Conservation (phyloP, 2,329 filamentous ascomycete species). For the Simplicillium sp. region DNA sequence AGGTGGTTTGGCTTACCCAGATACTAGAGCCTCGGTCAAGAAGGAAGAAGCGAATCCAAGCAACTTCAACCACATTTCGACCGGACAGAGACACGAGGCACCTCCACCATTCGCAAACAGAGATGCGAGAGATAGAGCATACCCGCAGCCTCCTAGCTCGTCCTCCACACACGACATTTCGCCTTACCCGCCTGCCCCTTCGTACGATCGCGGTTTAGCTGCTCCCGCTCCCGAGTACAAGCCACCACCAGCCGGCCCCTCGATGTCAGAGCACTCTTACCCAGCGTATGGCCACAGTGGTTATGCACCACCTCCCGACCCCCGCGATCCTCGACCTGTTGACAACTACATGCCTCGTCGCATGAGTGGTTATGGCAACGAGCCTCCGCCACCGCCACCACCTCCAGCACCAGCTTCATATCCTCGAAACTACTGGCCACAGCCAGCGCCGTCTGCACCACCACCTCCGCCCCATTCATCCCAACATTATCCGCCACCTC, state of each 20-base stretch:
- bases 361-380: slow-evolving; percentile 19
- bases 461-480: slow-evolving; percentile 14
- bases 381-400: slow-evolving; percentile 8
- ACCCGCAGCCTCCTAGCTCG: slow-evolving; percentile 4
- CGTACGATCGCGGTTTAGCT: slow-evolving; percentile 3
- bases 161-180: neutral
- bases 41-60: slow-evolving; percentile 13
- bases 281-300: slow-evolving; percentile 17
- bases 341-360: slow-evolving; percentile 19
- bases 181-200: too few relatives aligned
- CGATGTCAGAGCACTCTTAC: slow-evolving; percentile 12
- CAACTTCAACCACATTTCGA: neutral
- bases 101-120: neutral
- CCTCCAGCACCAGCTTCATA: slow-evolving; percentile 15
- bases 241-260: slow-evolving; percentile 8
- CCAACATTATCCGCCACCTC: slow-evolving; percentile 13
- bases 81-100: neutral
- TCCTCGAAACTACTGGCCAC: slow-evolving; percentile 23
- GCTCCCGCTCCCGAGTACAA: slow-evolving; percentile 17
- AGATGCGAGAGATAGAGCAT: neutral
- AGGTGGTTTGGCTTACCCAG: neutral
- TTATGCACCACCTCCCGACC: slow-evolving; percentile 14
- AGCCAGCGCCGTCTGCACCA: slow-evolving; percentile 15
- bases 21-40: slow-evolving; percentile 6
- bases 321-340: slow-evolving; percentile 18